Conservation (phyloP, 352 stramenopile genomes). For the Phytophthora sp. region DNA sequence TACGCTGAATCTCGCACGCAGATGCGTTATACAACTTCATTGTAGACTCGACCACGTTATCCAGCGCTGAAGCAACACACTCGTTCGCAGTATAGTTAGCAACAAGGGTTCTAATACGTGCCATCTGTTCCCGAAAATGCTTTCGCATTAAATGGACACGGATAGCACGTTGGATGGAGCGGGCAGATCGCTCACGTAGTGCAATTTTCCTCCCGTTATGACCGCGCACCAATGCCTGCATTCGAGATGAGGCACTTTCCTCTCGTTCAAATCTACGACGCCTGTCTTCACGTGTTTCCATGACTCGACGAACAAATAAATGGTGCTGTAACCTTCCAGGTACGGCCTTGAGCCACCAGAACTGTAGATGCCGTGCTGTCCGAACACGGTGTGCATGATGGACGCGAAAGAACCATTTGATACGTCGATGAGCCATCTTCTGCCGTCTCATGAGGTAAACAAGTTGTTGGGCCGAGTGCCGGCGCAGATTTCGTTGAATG, state of each 20-base stretch:
- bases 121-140: constrained; percentile 44
- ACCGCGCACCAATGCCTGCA: constrained; percentile 64
- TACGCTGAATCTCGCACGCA: constrained; percentile 63
- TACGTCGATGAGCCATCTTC: constrained; percentile 64
- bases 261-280: constrained; percentile 27
- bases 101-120: constrained; percentile 36
- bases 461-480: constrained; percentile 27
- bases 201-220: constrained; percentile 46
- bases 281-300: constrained; percentile 1
- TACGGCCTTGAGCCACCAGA: constrained; percentile 69
- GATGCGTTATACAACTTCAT: constrained; percentile 48
- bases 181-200: constrained; percentile 43
- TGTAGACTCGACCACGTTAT: constrained; percentile 26
- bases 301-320: constrained; percentile 36
- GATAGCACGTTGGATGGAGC: constrained; percentile 49
- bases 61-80: constrained; percentile 34
- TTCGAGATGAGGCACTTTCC: constrained; percentile 42
- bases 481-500: constrained; percentile 57
- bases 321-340: constrained; percentile 54
- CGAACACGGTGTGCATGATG: constrained; percentile 47
- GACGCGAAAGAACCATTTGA: constrained; percentile 83
- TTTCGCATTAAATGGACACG: constrained; percentile 48
- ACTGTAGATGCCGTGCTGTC: constrained; percentile 62
- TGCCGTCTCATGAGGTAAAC: constrained; percentile 40
- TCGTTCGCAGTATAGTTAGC: constrained; percentile 18